Percentiles rank a stretch among this genome's conserved stretches.
Evolutionary conservation across 1,284 basidiomycete species (phyloP).

Genomic region (Rhodofomes roseus): DNA sequence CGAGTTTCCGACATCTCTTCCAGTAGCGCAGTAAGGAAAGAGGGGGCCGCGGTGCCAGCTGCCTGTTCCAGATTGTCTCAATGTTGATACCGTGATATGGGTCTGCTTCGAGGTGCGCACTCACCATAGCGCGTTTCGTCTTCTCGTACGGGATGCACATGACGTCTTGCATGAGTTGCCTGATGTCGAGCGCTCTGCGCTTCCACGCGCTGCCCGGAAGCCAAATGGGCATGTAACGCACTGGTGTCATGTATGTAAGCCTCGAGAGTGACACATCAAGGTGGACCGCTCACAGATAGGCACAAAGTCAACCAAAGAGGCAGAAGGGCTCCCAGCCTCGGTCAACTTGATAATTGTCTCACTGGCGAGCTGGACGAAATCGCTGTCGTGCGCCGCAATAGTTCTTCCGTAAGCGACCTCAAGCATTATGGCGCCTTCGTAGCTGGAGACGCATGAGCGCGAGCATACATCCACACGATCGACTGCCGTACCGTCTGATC

Average conservation of each 20-base stretch:
- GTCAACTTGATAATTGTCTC: slow-evolving; percentile 43
- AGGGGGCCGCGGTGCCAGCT: slow-evolving; percentile 44
- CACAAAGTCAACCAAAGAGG: slow-evolving; percentile 53
- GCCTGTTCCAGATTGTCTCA: slow-evolving; percentile 14
- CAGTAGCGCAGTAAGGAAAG: slow-evolving; percentile 49
- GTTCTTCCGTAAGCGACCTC: slow-evolving; percentile 25
- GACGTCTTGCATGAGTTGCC: slow-evolving; percentile 31
- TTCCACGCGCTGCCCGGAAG: slow-evolving; percentile 56
- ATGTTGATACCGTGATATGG: neutral
- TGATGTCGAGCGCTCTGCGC: slow-evolving; percentile 40
- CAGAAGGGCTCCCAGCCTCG: slow-evolving; percentile 45
- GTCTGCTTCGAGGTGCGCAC: slow-evolving; percentile 1
- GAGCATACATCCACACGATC: neutral
- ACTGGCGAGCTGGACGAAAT: slow-evolving; percentile 35
- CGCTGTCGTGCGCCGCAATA: slow-evolving; percentile 23
- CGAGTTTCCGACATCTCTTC: slow-evolving; percentile 24
- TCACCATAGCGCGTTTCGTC: slow-evolving; percentile 48
- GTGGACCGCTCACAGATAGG: slow-evolving; percentile 38
- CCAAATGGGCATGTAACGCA: slow-evolving; percentile 51
- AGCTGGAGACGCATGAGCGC: slow-evolving; percentile 4
- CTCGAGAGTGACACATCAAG: neutral
- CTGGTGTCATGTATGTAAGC: slow-evolving; percentile 10
- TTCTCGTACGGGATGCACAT: slow-evolving; percentile 50
- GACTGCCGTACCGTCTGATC: slow-evolving; percentile 9
- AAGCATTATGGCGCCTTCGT: slow-evolving; percentile 39